Evolutionary conservation across 148 eudicot genomes (phyloP), one percentile per base, ranked within the genome.

Genomic region (Rhododendron griersonianum): DNA sequence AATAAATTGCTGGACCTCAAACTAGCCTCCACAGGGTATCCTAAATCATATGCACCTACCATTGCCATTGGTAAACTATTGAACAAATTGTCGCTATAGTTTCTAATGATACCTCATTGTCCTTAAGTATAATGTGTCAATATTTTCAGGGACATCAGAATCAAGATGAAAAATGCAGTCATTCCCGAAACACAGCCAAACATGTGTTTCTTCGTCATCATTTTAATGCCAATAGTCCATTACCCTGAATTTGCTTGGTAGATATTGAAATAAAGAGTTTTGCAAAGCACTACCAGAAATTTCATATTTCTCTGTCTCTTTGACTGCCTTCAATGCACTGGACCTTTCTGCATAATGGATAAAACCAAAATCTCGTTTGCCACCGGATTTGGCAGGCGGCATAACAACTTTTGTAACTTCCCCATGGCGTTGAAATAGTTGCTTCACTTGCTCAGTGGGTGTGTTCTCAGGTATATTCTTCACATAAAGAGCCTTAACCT

Each of bases 401-500:
- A 95, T 90, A 86, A 97, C 98, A 81, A 97, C 98, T 90, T 93
- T 97, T 11, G 95, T 97, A 75, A 97, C 98, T 86, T 95, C 98
- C 15, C 99, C 99, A 91, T 97, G 99, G 65, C 95, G 98, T 89
- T 95, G 92, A 89, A 97, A 97, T 11, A 97, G 86, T 85, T 97
- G 95, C 91, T 95, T 97, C 84, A 97, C 83, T 86, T 92, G 95
- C 79, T 97, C 99, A 86, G 93, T 89, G 35, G 98, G 86, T 25
- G 98, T 91, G 90, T 86, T 92, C 81, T 95, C 98, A 13, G 99
- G 99, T 89, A 97, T 94, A 87, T 95, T 97, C 90, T 97, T 97
- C 87, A 97, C 95, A 91, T 97, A 97, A 33, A 97, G 96, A 84
- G 98, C 99, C 91, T 97, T 97, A 21, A 97, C 99, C 99, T 97